Evolutionary conservation across 257 asterid species (phyloP), one percentile per base, ranked within the genome.

Genomic region (Parsonsia alboflavescens): DNA sequence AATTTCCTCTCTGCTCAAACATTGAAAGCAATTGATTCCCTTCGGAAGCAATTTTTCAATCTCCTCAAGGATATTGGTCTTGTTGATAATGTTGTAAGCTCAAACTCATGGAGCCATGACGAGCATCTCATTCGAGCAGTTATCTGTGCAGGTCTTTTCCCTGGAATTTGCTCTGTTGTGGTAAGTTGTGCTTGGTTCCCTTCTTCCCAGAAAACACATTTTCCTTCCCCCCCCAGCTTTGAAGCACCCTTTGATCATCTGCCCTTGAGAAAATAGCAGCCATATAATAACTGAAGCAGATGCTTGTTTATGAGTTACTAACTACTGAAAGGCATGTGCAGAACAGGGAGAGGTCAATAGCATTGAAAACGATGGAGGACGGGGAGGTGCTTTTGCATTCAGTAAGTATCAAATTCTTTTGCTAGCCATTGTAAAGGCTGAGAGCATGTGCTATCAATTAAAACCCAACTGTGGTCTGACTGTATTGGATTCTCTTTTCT

Each of bases 141-240:
- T 77, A 74, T 91, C 82, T 93, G 97, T 48, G 97, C 96, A 0
- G 98, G 98, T 77, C 89, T 93, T 49, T 93, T 88, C 88, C 98
- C 98, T 75, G 96, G 97, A 76, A 84, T 93, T 82, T 91, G 96
- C 89, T 93, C 97, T 75, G 96, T 93, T 76, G 89, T 93, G 89
- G 98, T 93, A 85, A 85, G 95, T 85, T 70, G 5, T 77, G 54
- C 76, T 24, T 70, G 39, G 16, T 30, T 76, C 66, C 36, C 42
- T 63, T 39, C 13, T 61, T 12, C 48, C 48, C 21, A 28, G 30
- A 2, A 17, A 3, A 39, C 15, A 30, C 68, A 4, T 6, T 36
- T 41, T 7, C 16, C 10, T 36, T 63, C 2, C 26, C 2, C 39
- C 39, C 39, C 39, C 39, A 28, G 5, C 21, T 26, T 28, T 28